A percentile compares a stretch with the other conserved stretches of the same genome.
Conservation (phyloP, 2,329 filamentous ascomycete genomes). For the Amesomyces nigricolor region DNA sequence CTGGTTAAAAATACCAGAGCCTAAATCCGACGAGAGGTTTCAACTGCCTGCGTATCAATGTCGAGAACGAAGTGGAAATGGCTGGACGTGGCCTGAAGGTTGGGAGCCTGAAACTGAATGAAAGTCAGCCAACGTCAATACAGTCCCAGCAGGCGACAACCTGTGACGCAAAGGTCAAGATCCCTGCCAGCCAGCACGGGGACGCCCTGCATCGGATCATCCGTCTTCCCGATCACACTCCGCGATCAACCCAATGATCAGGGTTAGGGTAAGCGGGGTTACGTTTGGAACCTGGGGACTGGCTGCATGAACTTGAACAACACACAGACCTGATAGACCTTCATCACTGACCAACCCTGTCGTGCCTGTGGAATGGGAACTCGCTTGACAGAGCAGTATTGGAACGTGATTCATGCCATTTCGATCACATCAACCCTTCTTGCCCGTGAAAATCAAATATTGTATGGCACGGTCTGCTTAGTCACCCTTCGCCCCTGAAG, state of each 20-base stretch:
- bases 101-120: background rate
- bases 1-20: background rate
- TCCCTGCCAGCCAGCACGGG: no score
- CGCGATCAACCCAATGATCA: background rate
- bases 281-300: background rate
- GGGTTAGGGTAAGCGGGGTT: background rate
- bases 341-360: no score
- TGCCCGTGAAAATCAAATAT: no score
- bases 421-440: no score
- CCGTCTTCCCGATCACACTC: background rate
- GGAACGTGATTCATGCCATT: no score
- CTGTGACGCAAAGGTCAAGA: constrained; percentile 11
- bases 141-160: background rate
- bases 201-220: constrained; percentile 10
- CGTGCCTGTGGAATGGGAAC: no score
- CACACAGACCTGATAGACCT: no score
- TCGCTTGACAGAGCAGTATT: no score
- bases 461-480: background rate
- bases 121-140: background rate
- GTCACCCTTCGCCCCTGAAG: background rate
- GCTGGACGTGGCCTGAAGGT: background rate
- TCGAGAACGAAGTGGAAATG: background rate
- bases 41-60: no score
- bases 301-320: no score
- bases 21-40: background rate